Evolutionary conservation across 129 eudicot genomes (phyloP), one percentile per base, ranked within the genome.

Genomic region (Flaveria robusta): DNA sequence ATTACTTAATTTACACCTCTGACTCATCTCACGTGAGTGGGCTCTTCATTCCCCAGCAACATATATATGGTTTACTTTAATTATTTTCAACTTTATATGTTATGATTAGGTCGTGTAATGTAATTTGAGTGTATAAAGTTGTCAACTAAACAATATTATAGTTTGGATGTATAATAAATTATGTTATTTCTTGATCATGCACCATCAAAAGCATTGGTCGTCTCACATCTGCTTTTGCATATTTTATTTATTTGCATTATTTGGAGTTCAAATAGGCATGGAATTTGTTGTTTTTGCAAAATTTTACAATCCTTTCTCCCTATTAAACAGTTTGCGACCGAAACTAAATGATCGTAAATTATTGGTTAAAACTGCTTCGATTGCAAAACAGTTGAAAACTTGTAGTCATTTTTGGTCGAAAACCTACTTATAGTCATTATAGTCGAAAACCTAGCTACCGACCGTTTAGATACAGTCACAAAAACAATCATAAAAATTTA

Each of bases 11-110:
- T 77, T n/a, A 18, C 12, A 70, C 80, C 54, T 87, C 89, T 87
- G 86, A 87, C 88, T 71, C 67, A 1, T 51, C 67, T 85, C 87
- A 87, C 82, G 90, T 87, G 90, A 74, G 90, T 87, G 87, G 88
- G 87, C 89, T 82, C 85, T 20, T 4, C 10, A 4, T 43, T 5
- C 26, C 19, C 13, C 79, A 81, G 55, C 26, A 22, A 31, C 27
- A 60, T 79, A 64, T 37, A 82, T 60, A 59, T 34, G 7, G 37
- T 4, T 31, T 31, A 31, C 37, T 29, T 29, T 29, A 29, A 42
- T 42, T 42, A 42, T 42, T 2, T 7, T 42, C 2, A 42, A 10
- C 12, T 42, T 42, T 42, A 42, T 68, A 42, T 23, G 22, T 43
- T 43, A 52, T 2, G 15, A 45, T 68, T 41, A 22, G 55, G 23